Conservation (phyloP, 2,329 filamentous ascomycete genomes). For the Cladorrhinum sp. region DNA sequence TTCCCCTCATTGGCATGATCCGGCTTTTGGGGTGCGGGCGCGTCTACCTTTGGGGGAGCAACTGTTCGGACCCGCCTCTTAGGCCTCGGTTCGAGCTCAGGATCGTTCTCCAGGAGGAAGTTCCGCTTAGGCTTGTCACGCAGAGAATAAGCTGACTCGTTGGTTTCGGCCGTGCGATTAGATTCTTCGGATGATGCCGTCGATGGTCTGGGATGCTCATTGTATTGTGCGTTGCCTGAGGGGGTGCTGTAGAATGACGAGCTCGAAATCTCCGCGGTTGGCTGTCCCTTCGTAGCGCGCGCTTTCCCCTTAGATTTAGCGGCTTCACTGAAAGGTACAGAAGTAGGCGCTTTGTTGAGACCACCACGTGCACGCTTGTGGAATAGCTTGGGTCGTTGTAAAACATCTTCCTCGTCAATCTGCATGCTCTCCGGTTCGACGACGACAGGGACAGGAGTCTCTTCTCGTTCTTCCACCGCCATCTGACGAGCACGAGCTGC, state of each 20-base stretch:
- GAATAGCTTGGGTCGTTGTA: constrained; percentile 17
- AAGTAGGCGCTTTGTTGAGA: constrained; percentile 20
- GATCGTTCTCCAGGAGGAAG: constrained; percentile 49
- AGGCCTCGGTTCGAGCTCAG: constrained; percentile 36
- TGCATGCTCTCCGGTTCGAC: constrained; percentile 16
- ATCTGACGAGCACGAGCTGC: constrained; percentile 17
- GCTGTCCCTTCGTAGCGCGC: constrained; percentile 14
- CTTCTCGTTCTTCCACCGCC: constrained; percentile 12
- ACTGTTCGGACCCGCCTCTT: constrained; percentile 29
- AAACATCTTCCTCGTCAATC: constrained; percentile 20
- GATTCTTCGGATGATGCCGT: constrained; percentile 46
- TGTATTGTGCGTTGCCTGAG: constrained; percentile 26
- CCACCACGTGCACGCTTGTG: constrained; percentile 22
- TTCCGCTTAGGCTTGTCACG: constrained; percentile 55
- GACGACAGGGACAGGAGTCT: constrained; percentile 12
- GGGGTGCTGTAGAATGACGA: constrained; percentile 29
- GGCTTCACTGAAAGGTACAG: constrained; percentile 8
- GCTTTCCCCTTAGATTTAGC: constrained; percentile 22
- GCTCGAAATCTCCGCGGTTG: constrained; percentile 25
- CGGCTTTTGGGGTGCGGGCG: constrained; percentile 28
- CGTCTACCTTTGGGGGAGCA: constrained; percentile 12
- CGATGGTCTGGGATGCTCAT: constrained; percentile 48
- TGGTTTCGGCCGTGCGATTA: constrained; percentile 43
- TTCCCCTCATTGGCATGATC: constrained; percentile 17
- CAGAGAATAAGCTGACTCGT: constrained; percentile 51